Percentiles rank a stretch among this genome's conserved stretches.
phyloP scores from a whole-genome alignment of 1,284 basidiomycete species.

The Leccinum pachyderme region DNA sequence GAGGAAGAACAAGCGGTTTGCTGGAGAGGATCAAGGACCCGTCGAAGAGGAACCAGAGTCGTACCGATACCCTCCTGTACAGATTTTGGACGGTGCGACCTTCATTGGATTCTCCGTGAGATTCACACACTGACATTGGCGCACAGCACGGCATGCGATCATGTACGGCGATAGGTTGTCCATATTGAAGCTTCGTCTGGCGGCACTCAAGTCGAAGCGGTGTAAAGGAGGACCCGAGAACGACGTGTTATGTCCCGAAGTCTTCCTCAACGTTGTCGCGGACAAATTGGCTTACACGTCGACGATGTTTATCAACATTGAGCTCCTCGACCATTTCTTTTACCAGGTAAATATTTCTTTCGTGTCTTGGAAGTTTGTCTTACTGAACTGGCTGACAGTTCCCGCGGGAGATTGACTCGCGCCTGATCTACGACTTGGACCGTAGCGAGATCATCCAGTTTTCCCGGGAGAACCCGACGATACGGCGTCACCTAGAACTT shows the following conservation, averaged over 20 bases:
- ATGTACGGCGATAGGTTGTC: slow-evolving; percentile 80
- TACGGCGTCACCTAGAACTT: slow-evolving; percentile 88
- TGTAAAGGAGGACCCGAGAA: slow-evolving; percentile 86
- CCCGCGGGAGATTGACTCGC: slow-evolving; percentile 96
- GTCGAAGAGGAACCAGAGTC: slow-evolving; percentile 55
- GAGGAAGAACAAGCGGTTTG: slow-evolving; percentile 50
- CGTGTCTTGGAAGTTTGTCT: not conserved
- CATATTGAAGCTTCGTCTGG: slow-evolving; percentile 82
- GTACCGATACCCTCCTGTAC: slow-evolving; percentile 90
- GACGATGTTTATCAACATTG: slow-evolving; percentile 98
- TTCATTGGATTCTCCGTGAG: not conserved
- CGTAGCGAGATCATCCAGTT: slow-evolving; percentile 85
- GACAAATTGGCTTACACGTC: slow-evolving; percentile 97
- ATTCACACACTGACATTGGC: slow-evolving; percentile 4
- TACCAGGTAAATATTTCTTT: slow-evolving; percentile 67
- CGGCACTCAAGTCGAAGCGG: slow-evolving; percentile 82
- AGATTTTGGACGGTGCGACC: slow-evolving; percentile 77
- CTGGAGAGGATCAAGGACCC: slow-evolving; percentile 35
- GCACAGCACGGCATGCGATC: slow-evolving; percentile 85
- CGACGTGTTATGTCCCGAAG: slow-evolving; percentile 92
- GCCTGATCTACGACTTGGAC: slow-evolving; percentile 89
- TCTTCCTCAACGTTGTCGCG: slow-evolving; percentile 94
- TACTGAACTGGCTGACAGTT: slow-evolving; percentile 53
- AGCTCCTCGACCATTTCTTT: slow-evolving; percentile 97
- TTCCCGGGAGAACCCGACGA: slow-evolving; percentile 89